Evolutionary conservation across 768 basidiomycete genomes (phyloP), one percentile per base, ranked within the genome.

Genomic region (Lentinus brumalis): DNA sequence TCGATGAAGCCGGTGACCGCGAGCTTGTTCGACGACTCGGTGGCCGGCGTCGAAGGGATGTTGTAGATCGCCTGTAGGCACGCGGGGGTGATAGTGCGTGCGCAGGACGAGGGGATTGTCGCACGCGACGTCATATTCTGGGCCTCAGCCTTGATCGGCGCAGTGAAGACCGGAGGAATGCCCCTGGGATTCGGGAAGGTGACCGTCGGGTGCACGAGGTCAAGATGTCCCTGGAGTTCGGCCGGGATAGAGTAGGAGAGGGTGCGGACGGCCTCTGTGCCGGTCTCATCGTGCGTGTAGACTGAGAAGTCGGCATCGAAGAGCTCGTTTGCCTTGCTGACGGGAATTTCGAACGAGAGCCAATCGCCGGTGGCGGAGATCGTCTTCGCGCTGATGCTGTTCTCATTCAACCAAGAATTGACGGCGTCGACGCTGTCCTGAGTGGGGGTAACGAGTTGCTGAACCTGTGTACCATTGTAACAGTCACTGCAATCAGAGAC

Each of bases 1-100:
- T 62, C 66, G n/a, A 74, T 63, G 66, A 75, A 77, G 6, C 74
- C 75, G 16, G 70, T 71, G 46, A 77, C 67, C 8, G 59, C 76
- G 47, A 77, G 68, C 49, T 52, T 56, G 64, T 74, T 75, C 14
- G 65, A 65, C 3, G 58, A 60, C 47, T 63, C 30, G 16, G 66
- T 60, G 1, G 73, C 68, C n/a, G 39, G 31, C 4, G 73, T 65
- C 26, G 63, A 59, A 12, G 67, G 67, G 30, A 63, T 67, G 30
- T 71, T 70, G 63, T 77, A 77, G 15, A 77, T 49, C 26, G 66
- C 50, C 54, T 69, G 61, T 9, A 77, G 53, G 56, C 76, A 77
- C 11, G 69, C 58, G 16, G 73, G 65, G 1, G 73, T 76, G 59
- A 75, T 67, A 0, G 61, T 49, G 4, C 38, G 53, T 29, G 62